A percentile compares a stretch with the other conserved stretches of the same genome.
Evolutionary conservation across 441 rosid genomes (phyloP).

Genomic region (Raphanus hybrid): DNA sequence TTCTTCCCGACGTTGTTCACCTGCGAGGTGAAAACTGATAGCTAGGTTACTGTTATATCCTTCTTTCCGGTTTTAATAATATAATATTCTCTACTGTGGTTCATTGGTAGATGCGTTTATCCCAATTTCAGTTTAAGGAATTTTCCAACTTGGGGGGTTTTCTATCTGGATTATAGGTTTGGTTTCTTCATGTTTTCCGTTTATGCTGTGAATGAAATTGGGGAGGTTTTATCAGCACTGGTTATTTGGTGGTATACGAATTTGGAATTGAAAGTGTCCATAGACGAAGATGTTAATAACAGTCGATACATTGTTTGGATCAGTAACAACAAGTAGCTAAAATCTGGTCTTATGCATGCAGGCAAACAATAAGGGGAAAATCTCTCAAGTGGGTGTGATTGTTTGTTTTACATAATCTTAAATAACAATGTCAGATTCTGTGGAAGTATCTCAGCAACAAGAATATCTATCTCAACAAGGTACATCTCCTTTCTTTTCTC

Average conservation of each 20-base stretch:
- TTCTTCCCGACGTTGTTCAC: too few species aligned
- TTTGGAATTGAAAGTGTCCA: too few species aligned
- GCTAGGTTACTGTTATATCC: too few species aligned
- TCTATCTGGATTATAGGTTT: background rate
- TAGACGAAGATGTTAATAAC: background rate
- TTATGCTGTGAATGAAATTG: background rate
- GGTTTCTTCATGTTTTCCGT: background rate
- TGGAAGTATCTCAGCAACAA: slow-evolving; percentile 49
- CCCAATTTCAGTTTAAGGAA: background rate
- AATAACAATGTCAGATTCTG: slow-evolving; percentile 53
- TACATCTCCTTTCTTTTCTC: slow-evolving; percentile 11
- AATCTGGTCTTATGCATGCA: background rate
- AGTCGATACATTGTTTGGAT: background rate
- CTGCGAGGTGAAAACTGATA: too few species aligned
- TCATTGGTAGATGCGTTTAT: background rate
- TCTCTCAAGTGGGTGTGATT: background rate
- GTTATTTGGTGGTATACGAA: too few species aligned
- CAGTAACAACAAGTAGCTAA: background rate
- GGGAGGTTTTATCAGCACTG: too few species aligned
- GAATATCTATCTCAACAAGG: slow-evolving; percentile 55
- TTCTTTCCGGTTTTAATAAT: too few species aligned
- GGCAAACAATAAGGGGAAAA: background rate
- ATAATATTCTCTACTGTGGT: background rate
- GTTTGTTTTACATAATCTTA: background rate
- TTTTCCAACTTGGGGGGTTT: background rate